Percentiles rank a stretch among this genome's conserved stretches.
These are phyloP conservation scores for Trichoderma lentiforme DNA, from an alignment of 2,329 filamentous ascomycete species.

Conservation along the genomic window DNA sequence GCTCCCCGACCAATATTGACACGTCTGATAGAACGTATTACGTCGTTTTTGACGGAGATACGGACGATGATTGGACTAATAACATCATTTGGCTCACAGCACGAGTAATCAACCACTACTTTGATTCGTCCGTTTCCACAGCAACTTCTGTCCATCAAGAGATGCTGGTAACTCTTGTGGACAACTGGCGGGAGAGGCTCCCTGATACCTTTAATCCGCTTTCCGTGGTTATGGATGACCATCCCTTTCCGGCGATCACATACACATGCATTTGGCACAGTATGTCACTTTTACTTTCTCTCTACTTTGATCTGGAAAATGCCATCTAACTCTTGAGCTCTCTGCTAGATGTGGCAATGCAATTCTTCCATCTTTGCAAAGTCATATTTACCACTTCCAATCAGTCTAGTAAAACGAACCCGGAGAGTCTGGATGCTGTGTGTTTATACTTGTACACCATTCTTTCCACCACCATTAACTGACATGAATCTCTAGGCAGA, in stretches of 20 bases:
- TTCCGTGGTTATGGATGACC: not conserved
- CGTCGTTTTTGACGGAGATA: slow-evolving; percentile 9
- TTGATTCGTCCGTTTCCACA: not conserved
- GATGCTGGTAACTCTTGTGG: not conserved
- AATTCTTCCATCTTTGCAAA: slow-evolving; percentile 13
- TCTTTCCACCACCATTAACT: not conserved
- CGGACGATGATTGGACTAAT: slow-evolving; percentile 15
- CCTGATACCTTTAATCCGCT: slow-evolving; percentile 6
- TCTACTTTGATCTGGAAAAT: not conserved
- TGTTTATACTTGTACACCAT: not conserved
- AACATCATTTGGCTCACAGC: slow-evolving; percentile 15
- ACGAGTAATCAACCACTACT: slow-evolving; percentile 12
- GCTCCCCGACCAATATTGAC: slow-evolving; percentile 15
- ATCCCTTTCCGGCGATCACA: slow-evolving; percentile 6
- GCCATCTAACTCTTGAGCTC: not conserved
- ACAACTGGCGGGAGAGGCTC: slow-evolving; percentile 1
- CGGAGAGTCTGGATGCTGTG: not conserved
- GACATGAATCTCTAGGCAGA: not conserved
- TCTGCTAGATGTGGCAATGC: slow-evolving; percentile 7
- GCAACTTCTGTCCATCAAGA: not conserved
- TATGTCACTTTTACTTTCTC: not conserved
- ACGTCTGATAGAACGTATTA: slow-evolving; percentile 1
- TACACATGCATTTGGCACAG: slow-evolving; percentile 14
- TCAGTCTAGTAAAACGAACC: not conserved
- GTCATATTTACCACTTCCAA: not conserved